These are phyloP conservation scores for Claviceps sp. DNA, from an alignment of 2,329 filamentous ascomycete species.

Conservation along the genomic window DNA sequence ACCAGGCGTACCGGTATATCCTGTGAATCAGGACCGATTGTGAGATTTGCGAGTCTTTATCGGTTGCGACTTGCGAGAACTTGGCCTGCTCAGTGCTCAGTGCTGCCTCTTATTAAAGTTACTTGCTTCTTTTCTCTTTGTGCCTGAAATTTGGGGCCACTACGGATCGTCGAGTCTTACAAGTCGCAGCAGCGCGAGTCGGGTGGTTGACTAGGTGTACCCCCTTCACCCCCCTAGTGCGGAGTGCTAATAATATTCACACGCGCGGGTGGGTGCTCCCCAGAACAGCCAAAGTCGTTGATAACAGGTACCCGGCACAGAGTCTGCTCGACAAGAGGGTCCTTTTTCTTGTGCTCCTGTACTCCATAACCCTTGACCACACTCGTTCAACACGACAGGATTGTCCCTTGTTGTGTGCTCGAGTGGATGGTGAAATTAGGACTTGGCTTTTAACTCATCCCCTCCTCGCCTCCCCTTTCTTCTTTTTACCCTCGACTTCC, in stretches of 20 bases:
- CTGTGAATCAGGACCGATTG: no score
- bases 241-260: slow-evolving; percentile 6
- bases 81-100: no score
- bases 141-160: background rate
- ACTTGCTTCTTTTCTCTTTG: background rate
- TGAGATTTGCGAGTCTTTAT: background rate
- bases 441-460: slow-evolving; percentile 5
- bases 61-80: no score
- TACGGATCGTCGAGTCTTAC: slow-evolving; percentile 1
- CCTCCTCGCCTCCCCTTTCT: slow-evolving; percentile 8
- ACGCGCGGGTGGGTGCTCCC: slow-evolving; percentile 6
- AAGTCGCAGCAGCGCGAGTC: slow-evolving; percentile 2
- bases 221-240: background rate
- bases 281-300: slow-evolving; percentile 4
- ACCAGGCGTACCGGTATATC: background rate
- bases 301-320: slow-evolving; percentile 6
- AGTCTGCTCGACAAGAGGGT: slow-evolving; percentile 4
- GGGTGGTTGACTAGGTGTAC: background rate
- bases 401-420: slow-evolving; percentile 4
- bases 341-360: slow-evolving; percentile 2
- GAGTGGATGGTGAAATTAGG: background rate
- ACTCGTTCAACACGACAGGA: slow-evolving; percentile 5
- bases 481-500: slow-evolving; percentile 6
- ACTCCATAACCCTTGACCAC: slow-evolving; percentile 1
- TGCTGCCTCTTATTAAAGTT: no score